These are phyloP conservation scores for Aureobasidium sp. DNA, from an alignment of 2,329 filamentous ascomycete species.

Conservation along the genomic window DNA sequence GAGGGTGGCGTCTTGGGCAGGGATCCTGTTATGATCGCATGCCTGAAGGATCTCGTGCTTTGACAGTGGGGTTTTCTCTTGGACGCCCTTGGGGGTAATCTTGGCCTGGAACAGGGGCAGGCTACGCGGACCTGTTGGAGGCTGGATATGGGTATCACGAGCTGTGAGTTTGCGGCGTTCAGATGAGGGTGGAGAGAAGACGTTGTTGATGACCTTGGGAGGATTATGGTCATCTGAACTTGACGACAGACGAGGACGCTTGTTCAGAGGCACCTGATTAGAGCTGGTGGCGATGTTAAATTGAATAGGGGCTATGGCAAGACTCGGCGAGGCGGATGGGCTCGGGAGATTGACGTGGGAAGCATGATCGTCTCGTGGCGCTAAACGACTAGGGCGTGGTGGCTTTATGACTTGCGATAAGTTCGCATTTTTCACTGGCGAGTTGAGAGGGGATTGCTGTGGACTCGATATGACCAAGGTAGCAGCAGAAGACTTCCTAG, in stretches of 20 bases:
- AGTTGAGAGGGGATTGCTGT: background rate
- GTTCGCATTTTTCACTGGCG: background rate
- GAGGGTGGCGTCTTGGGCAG: background rate
- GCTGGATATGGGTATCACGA: background rate
- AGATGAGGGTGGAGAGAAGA: background rate
- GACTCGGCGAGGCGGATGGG: background rate
- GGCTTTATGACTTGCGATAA: background rate
- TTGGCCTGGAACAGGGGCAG: slow-evolving; percentile 2
- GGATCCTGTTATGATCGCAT: background rate
- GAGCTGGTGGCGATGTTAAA: background rate
- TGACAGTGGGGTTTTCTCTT: background rate
- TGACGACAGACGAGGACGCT: background rate
- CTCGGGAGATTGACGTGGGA: background rate
- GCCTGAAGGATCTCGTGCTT: background rate
- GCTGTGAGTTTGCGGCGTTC: background rate
- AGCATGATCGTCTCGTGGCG: background rate
- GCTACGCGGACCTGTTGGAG: slow-evolving; percentile 1
- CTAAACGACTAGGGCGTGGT: background rate
- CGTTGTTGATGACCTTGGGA: background rate
- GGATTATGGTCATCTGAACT: background rate
- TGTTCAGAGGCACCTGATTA: background rate
- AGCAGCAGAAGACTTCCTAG: background rate
- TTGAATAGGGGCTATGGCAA: background rate
- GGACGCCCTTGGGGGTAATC: background rate
- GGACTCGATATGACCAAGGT: background rate